A percentile compares a stretch with the other conserved stretches of the same genome.
These are phyloP conservation scores for Capsaspora owczarzaki DNA, from an alignment of 78 protist species.

Conservation along the genomic window DNA sequence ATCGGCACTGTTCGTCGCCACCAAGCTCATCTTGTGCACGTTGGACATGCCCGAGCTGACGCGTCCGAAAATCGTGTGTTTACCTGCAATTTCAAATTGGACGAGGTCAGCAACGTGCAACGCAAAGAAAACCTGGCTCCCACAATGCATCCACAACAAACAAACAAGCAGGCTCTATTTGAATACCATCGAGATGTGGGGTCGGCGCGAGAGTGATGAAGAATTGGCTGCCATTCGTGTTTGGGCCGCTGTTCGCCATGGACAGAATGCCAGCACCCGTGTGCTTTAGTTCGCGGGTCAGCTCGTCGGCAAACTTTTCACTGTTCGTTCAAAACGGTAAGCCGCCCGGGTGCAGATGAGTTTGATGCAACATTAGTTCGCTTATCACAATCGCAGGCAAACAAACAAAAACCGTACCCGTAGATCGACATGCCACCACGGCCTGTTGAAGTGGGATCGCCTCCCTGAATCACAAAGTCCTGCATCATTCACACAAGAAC, in stretches of 20 bases:
- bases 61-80: conserved; percentile 82
- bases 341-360: background rate
- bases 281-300: conserved; percentile 59
- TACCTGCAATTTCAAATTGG: conserved; percentile 12
- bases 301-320: conserved; percentile 66
- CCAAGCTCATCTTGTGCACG: conserved; percentile 55
- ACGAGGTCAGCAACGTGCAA: no score
- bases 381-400: background rate
- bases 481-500: background rate
- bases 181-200: conserved; percentile 56
- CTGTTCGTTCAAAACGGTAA: background rate
- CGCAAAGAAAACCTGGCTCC: no score
- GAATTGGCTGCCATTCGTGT: conserved; percentile 69
- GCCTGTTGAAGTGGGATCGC: conserved; percentile 91
- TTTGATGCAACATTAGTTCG: background rate
- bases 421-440: conserved; percentile 77
- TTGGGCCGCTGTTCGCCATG: conserved; percentile 69
- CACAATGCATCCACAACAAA: background rate
- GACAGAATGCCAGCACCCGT: conserved; percentile 80
- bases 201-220: conserved; percentile 77
- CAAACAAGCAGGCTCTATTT: background rate
- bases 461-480: conserved; percentile 77
- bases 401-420: conserved; percentile 41
- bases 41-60: conserved; percentile 56
- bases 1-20: conserved; percentile 12